These are phyloP conservation scores for Ophiostoma novo-ulmi DNA, from an alignment of 2,329 filamentous ascomycete genomes.

Conservation along the genomic window DNA sequence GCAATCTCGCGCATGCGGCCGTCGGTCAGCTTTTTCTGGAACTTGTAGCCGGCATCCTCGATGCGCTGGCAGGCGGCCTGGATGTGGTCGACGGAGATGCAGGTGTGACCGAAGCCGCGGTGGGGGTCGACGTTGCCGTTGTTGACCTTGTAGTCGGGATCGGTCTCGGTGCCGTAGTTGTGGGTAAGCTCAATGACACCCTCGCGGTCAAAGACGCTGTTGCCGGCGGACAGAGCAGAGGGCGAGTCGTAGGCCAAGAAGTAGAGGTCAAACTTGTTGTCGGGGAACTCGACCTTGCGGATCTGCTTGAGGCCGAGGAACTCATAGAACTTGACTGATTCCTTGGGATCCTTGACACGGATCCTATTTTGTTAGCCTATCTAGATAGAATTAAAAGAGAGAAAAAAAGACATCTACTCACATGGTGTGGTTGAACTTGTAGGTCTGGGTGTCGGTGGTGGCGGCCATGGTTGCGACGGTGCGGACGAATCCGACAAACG, in stretches of 20 bases:
- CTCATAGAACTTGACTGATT: conserved; percentile 89
- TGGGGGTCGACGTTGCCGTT: conserved; percentile 90
- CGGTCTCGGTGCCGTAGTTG: conserved; percentile 83
- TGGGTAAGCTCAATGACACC: conserved; percentile 82
- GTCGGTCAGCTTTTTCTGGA: conserved; percentile 91
- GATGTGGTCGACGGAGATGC: conserved; percentile 76
- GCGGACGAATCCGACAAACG: conserved; percentile 9
- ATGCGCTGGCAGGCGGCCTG: conserved; percentile 85
- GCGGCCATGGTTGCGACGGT: conserved; percentile 52
- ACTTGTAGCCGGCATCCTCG: conserved; percentile 83
- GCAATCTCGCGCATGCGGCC: conserved; percentile 84
- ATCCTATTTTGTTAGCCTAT: conserved; percentile 38
- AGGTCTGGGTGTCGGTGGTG: conserved; percentile 67
- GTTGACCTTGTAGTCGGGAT: conserved; percentile 71
- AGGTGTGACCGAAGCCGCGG: conserved; percentile 80
- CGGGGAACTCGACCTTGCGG: conserved; percentile 74
- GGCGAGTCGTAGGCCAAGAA: conserved; percentile 86
- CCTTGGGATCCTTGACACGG: conserved; percentile 89
- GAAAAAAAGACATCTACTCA: neutral
- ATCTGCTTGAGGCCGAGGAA: conserved; percentile 83
- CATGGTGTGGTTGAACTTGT: conserved; percentile 91
- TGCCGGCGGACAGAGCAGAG: conserved; percentile 65
- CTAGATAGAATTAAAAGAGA: neutral
- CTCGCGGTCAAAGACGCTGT: conserved; percentile 72
- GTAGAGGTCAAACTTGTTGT: conserved; percentile 91